Conservation (phyloP, 768 basidiomycete species). For the Cystofilobasidium macerans region DNA sequence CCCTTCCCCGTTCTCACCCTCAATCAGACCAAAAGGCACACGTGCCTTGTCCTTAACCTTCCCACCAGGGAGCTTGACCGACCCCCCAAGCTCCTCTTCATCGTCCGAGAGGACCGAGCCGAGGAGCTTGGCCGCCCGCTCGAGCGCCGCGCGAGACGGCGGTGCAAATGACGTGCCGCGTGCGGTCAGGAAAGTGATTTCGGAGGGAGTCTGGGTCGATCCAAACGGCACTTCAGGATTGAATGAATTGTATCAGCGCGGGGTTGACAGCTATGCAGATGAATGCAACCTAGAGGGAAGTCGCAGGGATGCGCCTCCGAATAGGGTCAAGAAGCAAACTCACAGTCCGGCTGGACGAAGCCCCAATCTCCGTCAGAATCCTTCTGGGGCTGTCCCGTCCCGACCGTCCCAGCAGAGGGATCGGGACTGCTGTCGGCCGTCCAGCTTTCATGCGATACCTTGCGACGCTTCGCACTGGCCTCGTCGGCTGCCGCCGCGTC, state of each 20-base stretch:
- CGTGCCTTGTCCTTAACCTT: neutral
- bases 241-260: no score
- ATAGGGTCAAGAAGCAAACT: no score
- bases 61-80: neutral
- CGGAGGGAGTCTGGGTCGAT: neutral
- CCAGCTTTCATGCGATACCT: neutral
- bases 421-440: neutral
- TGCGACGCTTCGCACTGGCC: neutral
- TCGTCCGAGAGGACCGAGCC: neutral
- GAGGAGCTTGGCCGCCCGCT: constrained; percentile 12
- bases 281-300: no score
- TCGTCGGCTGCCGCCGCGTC: neutral
- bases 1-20: neutral
- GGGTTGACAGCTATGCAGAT: no score
- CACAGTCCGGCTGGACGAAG: neutral
- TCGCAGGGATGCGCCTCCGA: no score
- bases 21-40: neutral
- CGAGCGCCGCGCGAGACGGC: constrained; percentile 12
- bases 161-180: constrained; percentile 12
- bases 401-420: neutral
- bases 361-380: neutral
- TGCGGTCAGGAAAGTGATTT: constrained; percentile 6
- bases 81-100: neutral
- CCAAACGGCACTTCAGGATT: neutral
- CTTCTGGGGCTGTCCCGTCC: neutral